phyloP scores from a whole-genome alignment of 2,329 filamentous ascomycete species.

The Scleromitrula shiraiana region DNA sequence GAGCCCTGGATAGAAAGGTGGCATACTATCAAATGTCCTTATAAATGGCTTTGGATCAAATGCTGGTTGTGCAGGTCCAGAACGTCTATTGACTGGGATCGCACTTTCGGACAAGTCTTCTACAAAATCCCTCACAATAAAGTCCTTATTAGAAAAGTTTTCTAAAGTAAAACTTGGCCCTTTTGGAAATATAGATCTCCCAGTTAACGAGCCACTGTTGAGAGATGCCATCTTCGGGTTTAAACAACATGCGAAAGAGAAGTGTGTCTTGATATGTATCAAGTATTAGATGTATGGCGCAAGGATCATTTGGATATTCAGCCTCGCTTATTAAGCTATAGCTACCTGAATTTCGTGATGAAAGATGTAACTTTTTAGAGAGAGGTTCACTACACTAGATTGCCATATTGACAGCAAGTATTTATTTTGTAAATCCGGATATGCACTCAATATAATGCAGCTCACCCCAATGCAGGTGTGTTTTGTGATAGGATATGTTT shows the following conservation, averaged over 20 bases:
- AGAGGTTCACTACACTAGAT: too few species aligned
- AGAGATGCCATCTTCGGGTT: conserved; percentile 21
- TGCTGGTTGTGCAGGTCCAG: conserved; percentile 51
- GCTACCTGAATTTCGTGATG: neutral
- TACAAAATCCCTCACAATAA: conserved; percentile 96
- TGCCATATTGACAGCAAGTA: too few species aligned
- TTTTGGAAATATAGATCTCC: conserved; percentile 57
- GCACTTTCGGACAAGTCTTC: conserved; percentile 84
- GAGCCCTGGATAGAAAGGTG: neutral
- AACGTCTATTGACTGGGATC: conserved; percentile 71
- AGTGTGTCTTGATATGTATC: conserved; percentile 5
- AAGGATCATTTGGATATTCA: neutral
- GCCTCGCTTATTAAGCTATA: neutral
- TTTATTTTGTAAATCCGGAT: too few species aligned
- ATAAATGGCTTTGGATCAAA: conserved; percentile 98
- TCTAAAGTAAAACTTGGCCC: conserved; percentile 81
- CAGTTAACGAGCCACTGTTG: conserved; percentile 17
- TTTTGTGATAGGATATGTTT: too few species aligned
- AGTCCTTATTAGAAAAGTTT: conserved; percentile 83
- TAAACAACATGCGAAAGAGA: conserved; percentile 3
- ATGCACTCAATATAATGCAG: too few species aligned
- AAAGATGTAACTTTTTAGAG: too few species aligned
- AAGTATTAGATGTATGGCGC: conserved; percentile 1
- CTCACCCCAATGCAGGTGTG: too few species aligned
- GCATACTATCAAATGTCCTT: conserved; percentile 75